phyloP scores from a whole-genome alignment of 1,139 yeast genomes.

The Zygoascus sp. region DNA sequence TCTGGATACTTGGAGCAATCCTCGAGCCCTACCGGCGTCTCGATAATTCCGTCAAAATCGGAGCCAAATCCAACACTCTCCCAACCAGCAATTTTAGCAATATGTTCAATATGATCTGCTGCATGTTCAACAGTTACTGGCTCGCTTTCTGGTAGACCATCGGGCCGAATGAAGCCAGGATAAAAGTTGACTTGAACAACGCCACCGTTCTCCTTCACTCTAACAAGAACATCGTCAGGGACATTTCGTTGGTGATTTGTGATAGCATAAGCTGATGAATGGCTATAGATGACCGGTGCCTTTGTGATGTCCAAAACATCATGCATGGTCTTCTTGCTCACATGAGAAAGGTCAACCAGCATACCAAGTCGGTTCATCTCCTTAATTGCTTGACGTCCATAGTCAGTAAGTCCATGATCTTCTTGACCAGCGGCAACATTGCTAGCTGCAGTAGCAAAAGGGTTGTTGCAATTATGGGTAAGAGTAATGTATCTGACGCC shows the following conservation, averaged over 20 bases:
- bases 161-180: slow-evolving; percentile 40
- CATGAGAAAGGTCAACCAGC: slow-evolving; percentile 52
- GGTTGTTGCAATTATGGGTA: slow-evolving; percentile 54
- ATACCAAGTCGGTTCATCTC: slow-evolving; percentile 54
- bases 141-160: slow-evolving; percentile 19
- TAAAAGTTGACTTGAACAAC: slow-evolving; percentile 48
- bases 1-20: slow-evolving; percentile 54
- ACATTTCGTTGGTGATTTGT: slow-evolving; percentile 47
- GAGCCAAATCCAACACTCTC: slow-evolving; percentile 53
- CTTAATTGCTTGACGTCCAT: slow-evolving; percentile 36
- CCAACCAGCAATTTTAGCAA: slow-evolving; percentile 48
- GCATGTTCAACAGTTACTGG: slow-evolving; percentile 46
- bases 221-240: slow-evolving; percentile 44
- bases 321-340: slow-evolving; percentile 48
- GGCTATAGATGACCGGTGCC: slow-evolving; percentile 51
- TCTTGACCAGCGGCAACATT: slow-evolving; percentile 43
- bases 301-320: slow-evolving; percentile 42
- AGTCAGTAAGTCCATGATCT: slow-evolving; percentile 44
- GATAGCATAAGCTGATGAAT: slow-evolving; percentile 43
- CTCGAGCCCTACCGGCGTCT: slow-evolving; percentile 47
- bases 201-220: slow-evolving; percentile 43
- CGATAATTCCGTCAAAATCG: slow-evolving; percentile 51
- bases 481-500: slow-evolving; percentile 51
- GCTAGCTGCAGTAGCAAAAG: slow-evolving; percentile 52
- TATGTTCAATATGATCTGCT: slow-evolving; percentile 43